Percentiles rank a stretch among this genome's conserved stretches.
Evolutionary conservation across 805 yeast species (phyloP).

Genomic region (Ascoidea asiatica): DNA sequence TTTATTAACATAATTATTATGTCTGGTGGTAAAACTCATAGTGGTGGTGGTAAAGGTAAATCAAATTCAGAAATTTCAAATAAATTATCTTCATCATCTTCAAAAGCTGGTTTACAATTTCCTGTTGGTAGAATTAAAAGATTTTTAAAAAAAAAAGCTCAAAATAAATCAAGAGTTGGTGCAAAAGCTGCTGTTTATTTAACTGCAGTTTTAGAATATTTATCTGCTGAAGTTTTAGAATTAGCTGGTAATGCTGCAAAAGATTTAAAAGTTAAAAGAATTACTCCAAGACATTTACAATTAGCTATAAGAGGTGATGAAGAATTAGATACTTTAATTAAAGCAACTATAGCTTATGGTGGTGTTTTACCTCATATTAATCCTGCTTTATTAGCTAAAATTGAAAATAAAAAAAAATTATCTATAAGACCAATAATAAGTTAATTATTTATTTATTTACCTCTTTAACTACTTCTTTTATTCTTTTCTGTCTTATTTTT

Average conservation of each 20-base stretch:
- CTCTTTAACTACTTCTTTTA: too few relatives aligned
- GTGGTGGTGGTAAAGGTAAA: slow-evolving; percentile 94
- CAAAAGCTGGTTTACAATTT: slow-evolving; percentile 89
- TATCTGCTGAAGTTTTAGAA: slow-evolving; percentile 94
- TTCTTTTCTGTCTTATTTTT: too few relatives aligned
- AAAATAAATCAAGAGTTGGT: slow-evolving; percentile 74
- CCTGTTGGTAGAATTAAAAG: slow-evolving; percentile 99
- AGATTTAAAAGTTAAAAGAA: slow-evolving; percentile 90
- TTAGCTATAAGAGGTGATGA: slow-evolving; percentile 97
- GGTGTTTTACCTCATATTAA: slow-evolving; percentile 95
- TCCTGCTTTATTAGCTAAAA: slow-evolving; percentile 67
- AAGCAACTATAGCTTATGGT: slow-evolving; percentile 95
- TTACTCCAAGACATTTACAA: slow-evolving; percentile 94
- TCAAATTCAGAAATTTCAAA: slow-evolving; percentile 35
- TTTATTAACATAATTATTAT: too few relatives aligned
- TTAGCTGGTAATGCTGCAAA: slow-evolving; percentile 98
- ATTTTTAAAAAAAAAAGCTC: slow-evolving; percentile 83
- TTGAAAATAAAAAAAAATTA: slow-evolving; percentile 38
- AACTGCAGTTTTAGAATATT: slow-evolving; percentile 90
- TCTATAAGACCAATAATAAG: slow-evolving; percentile 7
- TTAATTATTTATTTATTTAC: too few relatives aligned
- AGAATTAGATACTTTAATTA: slow-evolving; percentile 85
- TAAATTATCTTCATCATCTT: slow-evolving; percentile 55
- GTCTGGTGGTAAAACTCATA: slow-evolving; percentile 96
- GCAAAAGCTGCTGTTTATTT: slow-evolving; percentile 85